Percentiles rank a stretch among this genome's conserved stretches.
Conservation (phyloP, 306 rosid species). For the Inga leiocalycina region DNA sequence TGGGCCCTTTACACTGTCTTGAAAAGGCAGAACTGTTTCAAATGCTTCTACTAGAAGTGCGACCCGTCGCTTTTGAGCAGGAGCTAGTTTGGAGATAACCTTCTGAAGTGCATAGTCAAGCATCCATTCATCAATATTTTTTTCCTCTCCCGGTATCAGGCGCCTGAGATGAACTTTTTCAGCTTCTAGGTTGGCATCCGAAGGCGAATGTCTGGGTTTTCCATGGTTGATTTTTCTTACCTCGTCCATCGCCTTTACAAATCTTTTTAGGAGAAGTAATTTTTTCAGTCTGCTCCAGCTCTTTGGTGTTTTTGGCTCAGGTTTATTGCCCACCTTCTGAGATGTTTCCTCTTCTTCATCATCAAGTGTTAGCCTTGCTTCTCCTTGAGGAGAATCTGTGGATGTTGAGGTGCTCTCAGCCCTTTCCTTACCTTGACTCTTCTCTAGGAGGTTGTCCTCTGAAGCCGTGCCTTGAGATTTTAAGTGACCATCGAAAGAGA, state of each 20-base stretch:
- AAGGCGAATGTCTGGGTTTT: conserved; percentile 42
- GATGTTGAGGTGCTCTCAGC: conserved; percentile 31
- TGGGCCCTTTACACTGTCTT: conserved; percentile 45
- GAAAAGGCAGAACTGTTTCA: conserved; percentile 67
- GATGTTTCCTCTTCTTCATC: conserved; percentile 44
- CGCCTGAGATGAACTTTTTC: conserved; percentile 66
- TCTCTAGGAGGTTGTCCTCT: conserved; percentile 33
- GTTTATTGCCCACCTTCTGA: conserved; percentile 41
- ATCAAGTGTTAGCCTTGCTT: conserved; percentile 21
- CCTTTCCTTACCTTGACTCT: conserved; percentile 37
- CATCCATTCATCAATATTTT: conserved; percentile 87
- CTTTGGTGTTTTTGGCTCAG: conserved; percentile 47
- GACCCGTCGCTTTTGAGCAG: conserved; percentile 78
- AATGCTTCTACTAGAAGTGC: conserved; percentile 78
- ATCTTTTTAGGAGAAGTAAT: conserved; percentile 68
- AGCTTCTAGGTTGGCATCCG: conserved; percentile 49
- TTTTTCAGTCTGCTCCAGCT: conserved; percentile 86
- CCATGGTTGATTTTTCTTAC: conserved; percentile 51
- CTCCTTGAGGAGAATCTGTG: conserved; percentile 37
- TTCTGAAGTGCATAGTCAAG: conserved; percentile 83
- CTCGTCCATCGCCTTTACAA: conserved; percentile 87
- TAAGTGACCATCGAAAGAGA: conserved; percentile 35
- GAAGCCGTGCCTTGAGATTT: conserved; percentile 37
- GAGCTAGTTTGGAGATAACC: conserved; percentile 77
- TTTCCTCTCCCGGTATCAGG: conserved; percentile 55